Percentiles rank a stretch among this genome's conserved stretches.
Evolutionary conservation across 1,139 yeast genomes (phyloP).

Genomic region (Diutina mesorugosa): DNA sequence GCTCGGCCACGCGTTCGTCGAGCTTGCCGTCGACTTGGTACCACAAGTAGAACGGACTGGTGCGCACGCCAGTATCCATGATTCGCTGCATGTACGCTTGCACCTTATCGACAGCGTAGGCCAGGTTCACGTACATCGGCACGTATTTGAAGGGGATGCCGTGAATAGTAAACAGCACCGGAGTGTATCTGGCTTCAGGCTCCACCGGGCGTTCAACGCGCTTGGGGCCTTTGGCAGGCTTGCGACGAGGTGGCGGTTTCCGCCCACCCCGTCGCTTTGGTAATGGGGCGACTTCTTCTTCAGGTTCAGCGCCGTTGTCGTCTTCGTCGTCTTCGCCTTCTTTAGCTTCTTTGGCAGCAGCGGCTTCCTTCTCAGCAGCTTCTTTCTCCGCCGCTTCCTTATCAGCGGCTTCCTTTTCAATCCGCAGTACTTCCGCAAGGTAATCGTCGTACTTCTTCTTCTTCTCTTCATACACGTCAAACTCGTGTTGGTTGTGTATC

Average conservation of each 20-base stretch:
- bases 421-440: slow-evolving; percentile 6
- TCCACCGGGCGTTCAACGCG: slow-evolving; percentile 17
- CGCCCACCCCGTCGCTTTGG: slow-evolving; percentile 12
- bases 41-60: slow-evolving; percentile 62
- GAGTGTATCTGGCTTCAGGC: slow-evolving; percentile 36
- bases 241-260: slow-evolving; percentile 11
- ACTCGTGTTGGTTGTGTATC: slow-evolving; percentile 40
- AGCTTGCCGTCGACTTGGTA: slow-evolving; percentile 72
- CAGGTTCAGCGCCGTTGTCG: slow-evolving; percentile 6
- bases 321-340: slow-evolving; percentile 10
- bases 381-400: slow-evolving; percentile 10
- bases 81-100: slow-evolving; percentile 49
- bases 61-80: slow-evolving; percentile 46
- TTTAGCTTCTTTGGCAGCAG: slow-evolving; percentile 12
- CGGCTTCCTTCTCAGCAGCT: slow-evolving; percentile 12
- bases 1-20: slow-evolving; percentile 46
- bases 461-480: slow-evolving; percentile 29
- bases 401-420: slow-evolving; percentile 9
- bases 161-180: slow-evolving; percentile 52
- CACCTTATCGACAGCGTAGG: slow-evolving; percentile 42
- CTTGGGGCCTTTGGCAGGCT: slow-evolving; percentile 10
- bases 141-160: slow-evolving; percentile 55
- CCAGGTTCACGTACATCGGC: slow-evolving; percentile 61
- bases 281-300: slow-evolving; percentile 8
- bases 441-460: slow-evolving; percentile 17